Conservation (phyloP, 805 yeast species). For the Candida nanaspora region DNA sequence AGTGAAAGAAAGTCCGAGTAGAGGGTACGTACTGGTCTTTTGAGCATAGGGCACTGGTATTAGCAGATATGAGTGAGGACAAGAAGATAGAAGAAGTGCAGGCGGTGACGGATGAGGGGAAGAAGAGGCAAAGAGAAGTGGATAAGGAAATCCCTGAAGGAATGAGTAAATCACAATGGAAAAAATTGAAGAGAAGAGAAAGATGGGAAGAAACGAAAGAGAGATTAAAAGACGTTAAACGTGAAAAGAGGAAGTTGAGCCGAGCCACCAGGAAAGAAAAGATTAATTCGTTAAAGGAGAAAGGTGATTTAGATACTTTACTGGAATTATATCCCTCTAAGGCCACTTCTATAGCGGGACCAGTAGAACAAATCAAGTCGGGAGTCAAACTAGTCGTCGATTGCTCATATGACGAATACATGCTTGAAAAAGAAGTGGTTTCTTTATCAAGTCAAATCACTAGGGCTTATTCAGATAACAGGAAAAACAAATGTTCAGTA, state of each 20-base stretch:
- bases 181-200: slow-evolving; percentile 48
- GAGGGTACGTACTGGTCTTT: too few species aligned
- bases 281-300: slow-evolving; percentile 28
- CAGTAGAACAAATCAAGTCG: slow-evolving; percentile 35
- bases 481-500: slow-evolving; percentile 50
- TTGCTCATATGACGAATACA: slow-evolving; percentile 84
- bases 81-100: not conserved
- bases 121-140: not conserved
- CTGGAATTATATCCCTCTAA: slow-evolving; percentile 26
- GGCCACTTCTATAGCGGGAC: slow-evolving; percentile 17
- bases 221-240: slow-evolving; percentile 45
- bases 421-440: slow-evolving; percentile 65
- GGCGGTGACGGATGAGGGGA: not conserved
- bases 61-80: too few species aligned
- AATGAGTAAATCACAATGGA: slow-evolving; percentile 82
- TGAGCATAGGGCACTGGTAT: too few species aligned
- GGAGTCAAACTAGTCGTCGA: slow-evolving; percentile 64
- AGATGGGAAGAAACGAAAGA: slow-evolving; percentile 61
- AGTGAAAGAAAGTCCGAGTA: too few species aligned
- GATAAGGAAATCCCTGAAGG: slow-evolving; percentile 59
- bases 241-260: slow-evolving; percentile 44
- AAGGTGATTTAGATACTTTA: slow-evolving; percentile 26
- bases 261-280: slow-evolving; percentile 23
- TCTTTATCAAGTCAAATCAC: slow-evolving; percentile 78
- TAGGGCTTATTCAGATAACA: slow-evolving; percentile 73